Conservation (phyloP, 2,329 filamentous ascomycete genomes). For the Allantophomopsis lycopodina region DNA sequence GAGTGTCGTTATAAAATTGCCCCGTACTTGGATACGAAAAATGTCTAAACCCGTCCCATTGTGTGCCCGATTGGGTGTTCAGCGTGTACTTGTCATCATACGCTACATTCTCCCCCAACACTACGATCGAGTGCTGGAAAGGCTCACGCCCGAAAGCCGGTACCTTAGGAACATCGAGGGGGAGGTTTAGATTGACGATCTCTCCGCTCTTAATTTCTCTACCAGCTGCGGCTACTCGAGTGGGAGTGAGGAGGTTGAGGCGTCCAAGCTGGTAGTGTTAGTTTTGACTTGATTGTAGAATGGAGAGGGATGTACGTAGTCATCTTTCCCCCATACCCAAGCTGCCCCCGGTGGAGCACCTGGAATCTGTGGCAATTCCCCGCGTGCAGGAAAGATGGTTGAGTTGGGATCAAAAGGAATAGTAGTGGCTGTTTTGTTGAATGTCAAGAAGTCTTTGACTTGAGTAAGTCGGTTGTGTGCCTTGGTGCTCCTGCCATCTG, state of each 20-base stretch:
- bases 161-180: constrained; percentile 18
- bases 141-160: constrained; percentile 20
- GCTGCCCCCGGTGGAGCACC: constrained; percentile 15
- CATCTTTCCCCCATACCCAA: constrained; percentile 18
- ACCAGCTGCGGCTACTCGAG: constrained; percentile 24
- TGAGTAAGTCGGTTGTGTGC: constrained; percentile 10
- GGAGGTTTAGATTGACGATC: constrained; percentile 22
- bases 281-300: background rate
- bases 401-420: constrained; percentile 16
- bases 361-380: constrained; percentile 13
- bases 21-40: constrained; percentile 10
- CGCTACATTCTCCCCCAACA: constrained; percentile 16
- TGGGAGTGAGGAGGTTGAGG: constrained; percentile 30
- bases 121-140: constrained; percentile 19
- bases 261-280: constrained; percentile 21
- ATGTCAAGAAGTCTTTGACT: constrained; percentile 12
- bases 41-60: constrained; percentile 42
- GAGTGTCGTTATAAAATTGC: constrained; percentile 16
- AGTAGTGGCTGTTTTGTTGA: constrained; percentile 10
- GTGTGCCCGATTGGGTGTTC: constrained; percentile 42
- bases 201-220: constrained; percentile 26
- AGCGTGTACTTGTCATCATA: constrained; percentile 48
- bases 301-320: constrained; percentile 9
- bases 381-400: constrained; percentile 15
- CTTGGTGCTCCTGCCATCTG: constrained; percentile 4